Base-by-base conservation (phyloP, 257 asterid species). In the Solanum raphanifolium region DNA sequence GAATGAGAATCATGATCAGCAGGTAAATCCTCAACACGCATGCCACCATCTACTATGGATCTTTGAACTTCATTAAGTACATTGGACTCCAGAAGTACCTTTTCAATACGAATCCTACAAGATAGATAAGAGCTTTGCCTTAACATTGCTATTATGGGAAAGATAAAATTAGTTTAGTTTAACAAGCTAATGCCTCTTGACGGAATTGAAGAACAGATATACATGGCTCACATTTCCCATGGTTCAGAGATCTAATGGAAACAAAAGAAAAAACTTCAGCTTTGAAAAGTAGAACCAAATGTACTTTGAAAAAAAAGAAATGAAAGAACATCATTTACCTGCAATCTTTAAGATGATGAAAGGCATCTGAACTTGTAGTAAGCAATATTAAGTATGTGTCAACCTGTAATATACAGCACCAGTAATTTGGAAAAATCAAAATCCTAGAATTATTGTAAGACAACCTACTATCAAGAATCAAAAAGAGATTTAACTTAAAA, bases 311-410 rank as follows among this genome's bases (percentile, higher is more conserved):
- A 43, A 34, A 46, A 35, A 13, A 43, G 25, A 13, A 25, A 62
- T 66, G 32, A 86, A 41, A 88, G 34, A 18, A 85, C 23, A 75
- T 58, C 73, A 66, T 38, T 88, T 87, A 97, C 99, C 99, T 96
- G 98, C 99, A 86, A 83, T 94, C 98, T 89, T 96, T 97, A 82
- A 97, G 93, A 93, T 95, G 98, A 91, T 94, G 94, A 89, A 97
- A 97, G 86, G 96, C 95, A 90, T 95, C 99, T 58, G 99, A 91
- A 89, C 92, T 94, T 78, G 98, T 91, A 83, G 98, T 96, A 86
- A 97, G 99, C 95, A 97, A 87, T 76, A 97, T 87, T 92, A 97
- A 90, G 87, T 97, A 95, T 41, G 99, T 96, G 88, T 96, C 98
- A 13, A 89, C 93, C 99, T 97, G 98, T 83, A 82, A 93, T 21